These are phyloP conservation scores for Apiospora aurea DNA, from an alignment of 2,329 filamentous ascomycete species.

Conservation along the genomic window DNA sequence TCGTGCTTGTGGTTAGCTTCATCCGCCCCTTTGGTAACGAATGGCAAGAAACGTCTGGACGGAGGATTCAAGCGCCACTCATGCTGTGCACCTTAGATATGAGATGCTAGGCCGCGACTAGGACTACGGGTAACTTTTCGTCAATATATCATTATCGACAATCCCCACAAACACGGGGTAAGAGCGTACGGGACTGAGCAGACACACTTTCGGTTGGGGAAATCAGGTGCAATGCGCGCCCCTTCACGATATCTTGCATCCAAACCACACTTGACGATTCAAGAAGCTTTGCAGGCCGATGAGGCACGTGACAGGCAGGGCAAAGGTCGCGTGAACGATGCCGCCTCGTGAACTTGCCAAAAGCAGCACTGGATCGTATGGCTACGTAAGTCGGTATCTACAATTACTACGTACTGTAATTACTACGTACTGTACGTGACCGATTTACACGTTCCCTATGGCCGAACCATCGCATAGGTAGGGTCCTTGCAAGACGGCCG, in stretches of 20 bases:
- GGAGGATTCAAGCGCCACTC: constrained; percentile 20
- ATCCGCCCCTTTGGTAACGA: constrained; percentile 15
- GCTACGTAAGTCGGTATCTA: background rate
- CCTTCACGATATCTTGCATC: background rate
- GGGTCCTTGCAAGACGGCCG: constrained; percentile 20
- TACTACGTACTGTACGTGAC: constrained; percentile 3
- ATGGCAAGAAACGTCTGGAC: constrained; percentile 14
- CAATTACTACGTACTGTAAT: too few relatives aligned
- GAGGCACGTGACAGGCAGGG: background rate
- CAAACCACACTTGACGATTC: constrained; percentile 9
- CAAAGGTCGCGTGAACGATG: background rate
- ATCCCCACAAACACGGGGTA: background rate
- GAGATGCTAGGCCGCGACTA: background rate
- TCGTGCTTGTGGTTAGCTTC: constrained; percentile 18
- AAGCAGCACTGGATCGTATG: constrained; percentile 10
- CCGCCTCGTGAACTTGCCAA: background rate
- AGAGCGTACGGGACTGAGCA: background rate
- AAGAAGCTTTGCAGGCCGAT: constrained; percentile 10
- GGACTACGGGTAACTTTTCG: background rate
- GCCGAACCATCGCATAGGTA: background rate
- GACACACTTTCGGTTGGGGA: background rate
- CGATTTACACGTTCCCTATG: background rate
- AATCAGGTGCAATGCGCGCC: background rate
- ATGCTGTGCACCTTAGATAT: constrained; percentile 15
- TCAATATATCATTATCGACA: background rate